phyloP scores from a whole-genome alignment of 2,329 filamentous ascomycete species.

The Calonectria ilicicola region DNA sequence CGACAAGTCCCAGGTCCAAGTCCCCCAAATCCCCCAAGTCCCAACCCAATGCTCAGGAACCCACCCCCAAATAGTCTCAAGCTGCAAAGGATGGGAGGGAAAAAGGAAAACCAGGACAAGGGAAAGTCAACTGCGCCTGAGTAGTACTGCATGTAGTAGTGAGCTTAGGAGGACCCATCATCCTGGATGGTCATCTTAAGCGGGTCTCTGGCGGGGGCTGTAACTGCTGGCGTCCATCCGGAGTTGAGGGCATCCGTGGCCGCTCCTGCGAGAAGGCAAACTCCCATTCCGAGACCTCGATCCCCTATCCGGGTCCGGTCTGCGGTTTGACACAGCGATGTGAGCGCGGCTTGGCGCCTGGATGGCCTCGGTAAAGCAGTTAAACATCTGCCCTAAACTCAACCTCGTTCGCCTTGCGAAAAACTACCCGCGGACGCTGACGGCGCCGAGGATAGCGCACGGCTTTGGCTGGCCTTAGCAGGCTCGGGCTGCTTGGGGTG shows the following conservation, averaged over 20 bases:
- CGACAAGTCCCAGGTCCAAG: slow-evolving; percentile 21
- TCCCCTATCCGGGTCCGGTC: background rate
- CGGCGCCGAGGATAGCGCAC: slow-evolving; percentile 20
- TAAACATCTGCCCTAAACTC: background rate
- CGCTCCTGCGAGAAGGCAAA: slow-evolving; percentile 5
- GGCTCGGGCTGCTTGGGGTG: slow-evolving; percentile 13
- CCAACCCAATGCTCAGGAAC: slow-evolving; percentile 24
- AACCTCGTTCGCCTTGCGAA: slow-evolving; percentile 18
- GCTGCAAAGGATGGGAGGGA: background rate
- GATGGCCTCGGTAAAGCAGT: background rate
- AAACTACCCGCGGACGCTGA: slow-evolving; percentile 9
- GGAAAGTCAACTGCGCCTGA: background rate
- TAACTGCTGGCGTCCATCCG: slow-evolving; percentile 21
- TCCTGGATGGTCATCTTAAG: slow-evolving; percentile 12
- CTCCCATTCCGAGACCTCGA: background rate
- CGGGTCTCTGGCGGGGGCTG: slow-evolving; percentile 13
- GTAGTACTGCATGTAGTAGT: background rate
- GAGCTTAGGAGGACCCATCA: slow-evolving; percentile 3
- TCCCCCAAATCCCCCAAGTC: background rate
- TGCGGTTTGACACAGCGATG: slow-evolving; percentile 5
- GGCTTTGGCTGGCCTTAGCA: slow-evolving; percentile 23
- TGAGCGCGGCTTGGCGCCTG: slow-evolving; percentile 8
- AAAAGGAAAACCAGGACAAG: background rate
- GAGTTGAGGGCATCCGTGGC: slow-evolving; percentile 17
- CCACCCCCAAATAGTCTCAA: slow-evolving; percentile 9